Conservation (phyloP, 371 early-diverging fungal species). For the Mucor ambiguus region DNA sequence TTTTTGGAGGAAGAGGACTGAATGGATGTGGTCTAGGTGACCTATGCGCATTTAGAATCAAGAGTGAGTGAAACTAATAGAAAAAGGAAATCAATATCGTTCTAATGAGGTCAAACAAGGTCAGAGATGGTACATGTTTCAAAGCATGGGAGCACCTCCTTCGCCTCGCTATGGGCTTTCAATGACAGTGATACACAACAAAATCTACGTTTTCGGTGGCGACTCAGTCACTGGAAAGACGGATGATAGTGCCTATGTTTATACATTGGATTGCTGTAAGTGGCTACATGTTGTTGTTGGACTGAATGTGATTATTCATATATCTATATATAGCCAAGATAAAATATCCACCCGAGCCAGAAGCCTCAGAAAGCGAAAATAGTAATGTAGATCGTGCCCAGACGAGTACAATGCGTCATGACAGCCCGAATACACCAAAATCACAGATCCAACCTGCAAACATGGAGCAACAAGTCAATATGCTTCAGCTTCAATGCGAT, state of each 20-base stretch:
- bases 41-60: conserved; percentile 65
- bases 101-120: conserved; percentile 31
- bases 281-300: background rate
- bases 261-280: conserved; percentile 64
- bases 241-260: conserved; percentile 47
- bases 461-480: background rate
- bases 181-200: conserved; percentile 57
- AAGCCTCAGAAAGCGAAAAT: conserved; percentile 3
- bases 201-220: conserved; percentile 64
- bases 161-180: conserved; percentile 60
- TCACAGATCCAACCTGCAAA: background rate
- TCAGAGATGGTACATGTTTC: conserved; percentile 72
- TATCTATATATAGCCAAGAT: conserved; percentile 50
- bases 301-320: conserved; percentile 1
- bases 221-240: conserved; percentile 35
- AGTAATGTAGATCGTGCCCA: conserved; percentile 5
- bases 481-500: background rate
- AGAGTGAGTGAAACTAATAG: conserved; percentile 34
- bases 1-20: conserved; percentile 67
- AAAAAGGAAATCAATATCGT: background rate
- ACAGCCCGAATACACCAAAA: background rate
- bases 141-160: conserved; percentile 61
- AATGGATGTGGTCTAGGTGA: conserved; percentile 58
- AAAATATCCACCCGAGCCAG: conserved; percentile 30
- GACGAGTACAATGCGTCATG: background rate